Evolutionary conservation across 208 protist genomes (phyloP).

Genomic region (Naegleria gruberi): DNA sequence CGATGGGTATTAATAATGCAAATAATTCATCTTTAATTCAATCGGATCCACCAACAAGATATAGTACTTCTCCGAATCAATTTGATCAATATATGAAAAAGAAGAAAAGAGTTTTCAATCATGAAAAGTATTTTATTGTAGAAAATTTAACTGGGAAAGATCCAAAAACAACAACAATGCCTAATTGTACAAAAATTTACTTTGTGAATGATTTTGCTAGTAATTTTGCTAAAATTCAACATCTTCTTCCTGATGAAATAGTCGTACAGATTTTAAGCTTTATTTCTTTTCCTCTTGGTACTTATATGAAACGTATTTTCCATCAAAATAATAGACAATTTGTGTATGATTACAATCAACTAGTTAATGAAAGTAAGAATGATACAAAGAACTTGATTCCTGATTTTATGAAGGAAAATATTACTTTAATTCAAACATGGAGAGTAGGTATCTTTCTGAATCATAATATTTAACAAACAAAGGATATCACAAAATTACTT

Average conservation of each 20-base stretch:
- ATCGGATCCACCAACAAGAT: not conserved
- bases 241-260: not conserved
- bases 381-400: not conserved
- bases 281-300: not conserved
- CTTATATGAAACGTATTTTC: not conserved
- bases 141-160: not conserved
- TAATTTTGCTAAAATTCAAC: not conserved
- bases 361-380: not conserved
- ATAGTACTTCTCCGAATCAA: not conserved
- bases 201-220: not conserved
- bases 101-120: not conserved
- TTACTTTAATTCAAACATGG: not conserved
- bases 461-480: not conserved
- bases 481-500: not conserved
- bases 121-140: not conserved
- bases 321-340: not conserved
- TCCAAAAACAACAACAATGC: not conserved
- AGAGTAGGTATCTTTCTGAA: not conserved
- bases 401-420: not conserved
- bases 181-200: not conserved
- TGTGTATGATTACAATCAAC: not conserved
- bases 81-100: not conserved
- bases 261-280: not conserved
- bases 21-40: not conserved
- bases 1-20: too few relatives aligned